phyloP scores from a whole-genome alignment of 805 yeast genomes.

The Debaryomyces castellii region DNA sequence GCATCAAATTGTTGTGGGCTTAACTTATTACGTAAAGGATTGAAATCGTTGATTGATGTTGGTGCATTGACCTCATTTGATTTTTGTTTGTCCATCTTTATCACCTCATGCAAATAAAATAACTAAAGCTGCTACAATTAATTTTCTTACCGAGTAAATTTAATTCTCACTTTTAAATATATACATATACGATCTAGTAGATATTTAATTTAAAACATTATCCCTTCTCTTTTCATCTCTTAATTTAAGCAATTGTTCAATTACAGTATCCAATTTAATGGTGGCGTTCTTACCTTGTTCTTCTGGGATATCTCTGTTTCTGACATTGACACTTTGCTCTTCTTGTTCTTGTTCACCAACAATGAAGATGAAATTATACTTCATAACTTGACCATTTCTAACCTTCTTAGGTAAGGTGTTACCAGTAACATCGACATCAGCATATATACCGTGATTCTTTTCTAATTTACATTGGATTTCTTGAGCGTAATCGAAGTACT shows the following conservation, averaged over 20 bases:
- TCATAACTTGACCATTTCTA: constrained; percentile 91
- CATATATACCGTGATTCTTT: constrained; percentile 76
- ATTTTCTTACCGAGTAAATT: not conserved
- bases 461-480: constrained; percentile 64
- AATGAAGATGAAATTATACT: constrained; percentile 92
- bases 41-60: constrained; percentile 7
- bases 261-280: constrained; percentile 68
- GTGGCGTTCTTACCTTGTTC: constrained; percentile 92
- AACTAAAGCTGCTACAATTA: too few species aligned
- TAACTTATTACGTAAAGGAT: constrained; percentile 27
- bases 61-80: not conserved
- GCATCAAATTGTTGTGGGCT: constrained; percentile 36
- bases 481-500: constrained; percentile 87
- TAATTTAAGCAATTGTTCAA: constrained; percentile 64
- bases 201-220: constrained; percentile 36
- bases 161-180: not conserved
- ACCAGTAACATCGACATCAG: constrained; percentile 91
- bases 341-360: constrained; percentile 94
- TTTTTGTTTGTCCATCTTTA: not conserved
- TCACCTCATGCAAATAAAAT: too few species aligned
- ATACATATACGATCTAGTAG: not conserved
- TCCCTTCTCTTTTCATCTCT: constrained; percentile 75
- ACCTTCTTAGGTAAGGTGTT: constrained; percentile 98
- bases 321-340: constrained; percentile 80
- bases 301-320: constrained; percentile 93